Conservation (phyloP, 2,329 filamentous ascomycete genomes). For the Arthrocladium fulminans region DNA sequence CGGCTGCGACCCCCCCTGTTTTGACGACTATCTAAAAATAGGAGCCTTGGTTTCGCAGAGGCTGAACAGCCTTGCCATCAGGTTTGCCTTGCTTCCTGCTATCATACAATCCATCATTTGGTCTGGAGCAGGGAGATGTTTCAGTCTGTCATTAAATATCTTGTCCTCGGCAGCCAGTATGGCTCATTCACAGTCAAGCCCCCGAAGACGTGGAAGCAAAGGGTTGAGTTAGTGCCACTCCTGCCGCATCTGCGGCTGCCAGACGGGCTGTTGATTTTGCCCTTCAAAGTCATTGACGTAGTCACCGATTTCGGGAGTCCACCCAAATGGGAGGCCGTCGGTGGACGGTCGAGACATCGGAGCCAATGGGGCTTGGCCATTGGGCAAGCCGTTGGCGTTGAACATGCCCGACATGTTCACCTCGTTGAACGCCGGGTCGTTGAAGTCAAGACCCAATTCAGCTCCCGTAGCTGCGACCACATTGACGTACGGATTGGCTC, state of each 20-base stretch:
- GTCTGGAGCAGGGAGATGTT: too few species aligned
- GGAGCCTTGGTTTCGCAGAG: too few species aligned
- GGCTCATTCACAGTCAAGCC: too few species aligned
- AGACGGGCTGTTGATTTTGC: constrained; percentile 1
- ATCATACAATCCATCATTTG: too few species aligned
- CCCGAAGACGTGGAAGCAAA: too few species aligned
- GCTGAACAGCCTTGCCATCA: too few species aligned
- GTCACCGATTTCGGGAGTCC: neutral
- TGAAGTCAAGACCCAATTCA: constrained; percentile 13
- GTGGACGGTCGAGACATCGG: neutral
- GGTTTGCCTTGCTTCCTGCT: too few species aligned
- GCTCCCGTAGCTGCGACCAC: constrained; percentile 10
- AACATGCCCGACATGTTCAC: neutral
- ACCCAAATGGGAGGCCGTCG: neutral
- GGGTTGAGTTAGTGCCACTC: constrained; percentile 9
- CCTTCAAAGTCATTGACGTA: neutral
- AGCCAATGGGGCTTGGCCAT: neutral
- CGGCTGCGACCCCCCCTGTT: too few species aligned
- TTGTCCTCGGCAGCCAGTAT: too few species aligned
- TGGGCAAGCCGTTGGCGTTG: neutral
- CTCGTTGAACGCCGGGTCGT: constrained; percentile 5
- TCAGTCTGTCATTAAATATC: too few species aligned
- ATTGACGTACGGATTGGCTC: constrained; percentile 6
- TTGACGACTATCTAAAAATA: neutral
- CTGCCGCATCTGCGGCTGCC: constrained; percentile 2